Evolutionary conservation across 2,329 filamentous ascomycete genomes (phyloP), one percentile per base, ranked within the genome.

Genomic region (Ophiostoma fasciatum): DNA sequence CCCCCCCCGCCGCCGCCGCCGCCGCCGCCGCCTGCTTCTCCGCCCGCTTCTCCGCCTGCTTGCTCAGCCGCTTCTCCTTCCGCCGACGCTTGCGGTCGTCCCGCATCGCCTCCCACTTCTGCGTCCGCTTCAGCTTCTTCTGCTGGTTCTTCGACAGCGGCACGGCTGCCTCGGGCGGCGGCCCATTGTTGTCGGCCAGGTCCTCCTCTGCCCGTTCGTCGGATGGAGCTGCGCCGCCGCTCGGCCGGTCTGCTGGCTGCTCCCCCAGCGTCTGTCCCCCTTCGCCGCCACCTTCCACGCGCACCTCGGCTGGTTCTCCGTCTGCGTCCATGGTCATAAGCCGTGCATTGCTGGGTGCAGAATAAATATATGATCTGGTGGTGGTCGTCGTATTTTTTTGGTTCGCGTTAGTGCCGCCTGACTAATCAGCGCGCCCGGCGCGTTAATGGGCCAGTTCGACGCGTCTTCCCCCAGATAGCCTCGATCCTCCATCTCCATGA

Each of bases 141-240:
- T 79, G 62, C 47, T 88, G 80, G 49, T 78, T 92, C 51, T 96
- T 96, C 14, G 88, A 94, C 35, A 94, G 30, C 11, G 30, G n/a
- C n/a, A n/a, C n/a, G n/a, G n/a, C n/a, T n/a, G n/a, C n/a, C n/a
- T n/a, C n/a, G n/a, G n/a, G n/a, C n/a, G n/a, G n/a, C n/a, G n/a
- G n/a, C n/a, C n/a, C n/a, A n/a, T n/a, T n/a, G n/a, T n/a, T n/a
- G n/a, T n/a, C n/a, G n/a, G n/a, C n/a, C n/a, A n/a, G n/a, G n/a
- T n/a, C n/a, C n/a, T n/a, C n/a, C n/a, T n/a, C n/a, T n/a, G n/a
- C n/a, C n/a, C n/a, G n/a, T n/a, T n/a, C n/a, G n/a, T n/a, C n/a
- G n/a, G n/a, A n/a, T n/a, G n/a, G n/a, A n/a, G n/a, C n/a, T n/a
- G n/a, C n/a, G n/a, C n/a, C n/a, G n/a, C n/a, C n/a, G n/a, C n/a